Evolutionary conservation across 129 eudicot species (phyloP), one percentile per base, ranked within the genome.

Genomic region (Flaveria bidentis): DNA sequence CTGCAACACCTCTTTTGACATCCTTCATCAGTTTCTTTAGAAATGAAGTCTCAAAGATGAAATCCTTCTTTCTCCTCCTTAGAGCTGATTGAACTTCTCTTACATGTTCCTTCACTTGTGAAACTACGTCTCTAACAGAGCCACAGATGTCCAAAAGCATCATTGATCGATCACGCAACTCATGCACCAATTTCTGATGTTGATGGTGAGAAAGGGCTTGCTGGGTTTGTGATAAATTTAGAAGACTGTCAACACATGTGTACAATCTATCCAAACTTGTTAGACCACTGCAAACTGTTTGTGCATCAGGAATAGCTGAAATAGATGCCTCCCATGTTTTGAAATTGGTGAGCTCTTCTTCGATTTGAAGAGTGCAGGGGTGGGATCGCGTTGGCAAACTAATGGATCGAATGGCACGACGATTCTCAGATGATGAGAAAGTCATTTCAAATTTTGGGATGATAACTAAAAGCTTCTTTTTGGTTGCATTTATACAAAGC

Each of bases 331-430:
- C 86, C 81, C 71, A 76, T 22, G 77, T 65, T 61, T 53, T 77
- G 23, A 88, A 72, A 30, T 72, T 30, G 36, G 73, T 45, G 30
- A 88, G 85, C 82, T 80, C 83, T 53, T 85, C 82, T 70, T 83
- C 84, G 41, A 81, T 45, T 74, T 67, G 76, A 52, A 67, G 81
- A 41, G 85, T 82, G 57, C 71, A 75, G 15, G 87, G 84, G 51
- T 85, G 83, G 28, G 88, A 81, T 75, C 87, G 77, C 4, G 76
- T 42, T 50, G 92, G 92, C 80, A 88, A 81, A 81, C 92, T 88
- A 75, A 83, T 71, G 8, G 89, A 88, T 75, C 92, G 78, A 57
- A 79, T 65, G 44, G 80, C 67, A 9, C 30, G 72, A 9, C 52
- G 61, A 46, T 57, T 74, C 57, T 28, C 74, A 6, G 67, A 20